Base-by-base conservation (phyloP, 2,329 filamentous ascomycete genomes). In the Colletotrichum liaoningense region DNA sequence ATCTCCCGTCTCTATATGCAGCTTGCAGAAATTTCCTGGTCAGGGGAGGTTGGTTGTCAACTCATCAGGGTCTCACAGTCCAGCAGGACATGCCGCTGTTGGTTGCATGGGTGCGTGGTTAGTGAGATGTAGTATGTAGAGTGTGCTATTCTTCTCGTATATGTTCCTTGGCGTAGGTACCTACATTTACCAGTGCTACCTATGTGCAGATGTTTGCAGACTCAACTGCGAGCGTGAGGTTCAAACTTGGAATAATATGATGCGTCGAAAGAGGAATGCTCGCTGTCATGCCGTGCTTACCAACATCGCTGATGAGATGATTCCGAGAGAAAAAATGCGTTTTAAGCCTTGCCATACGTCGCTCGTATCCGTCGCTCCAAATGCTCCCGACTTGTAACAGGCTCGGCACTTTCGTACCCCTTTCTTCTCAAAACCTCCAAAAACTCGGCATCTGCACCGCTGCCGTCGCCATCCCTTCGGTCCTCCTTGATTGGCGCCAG, bases 361-460 rank as follows among this genome's bases (percentile, higher is more conserved):
- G 74, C 74, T 5, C 52, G 60, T 63, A 75, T 75, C 22, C 74
- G 65, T 11, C 69, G 72, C 6, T 66, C 55, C 12, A 75, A 54
- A 49, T 75, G 74, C 11, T 75, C 68, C 14, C 55, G 63, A 19
- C 72, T 74, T 2, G 74, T 75, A 9, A 75, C 62, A 11, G 74
- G 68, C 33, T 56, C 33, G 14, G 74, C 68, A 30, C 58, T 73
- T 11, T 35, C 52, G 14, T 75, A 75, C 2, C 74, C 74, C 16
- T 75, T 75, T 19, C 74, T 49, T 4, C 28, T 56, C 14, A 75
- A n/a, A 8, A 75, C 74, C 2, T 74, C 68, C 55, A 72, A 12
- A 1, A 75, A 75, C n/a, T 74, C 72, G 1, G 57, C 26, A 8
- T n/a, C 42, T 4, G 42, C 42, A 7, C 19, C 42, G 5, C 38